These are phyloP conservation scores for Erodium trifolium DNA, from an alignment of 441 rosid genomes.

Conservation along the genomic window DNA sequence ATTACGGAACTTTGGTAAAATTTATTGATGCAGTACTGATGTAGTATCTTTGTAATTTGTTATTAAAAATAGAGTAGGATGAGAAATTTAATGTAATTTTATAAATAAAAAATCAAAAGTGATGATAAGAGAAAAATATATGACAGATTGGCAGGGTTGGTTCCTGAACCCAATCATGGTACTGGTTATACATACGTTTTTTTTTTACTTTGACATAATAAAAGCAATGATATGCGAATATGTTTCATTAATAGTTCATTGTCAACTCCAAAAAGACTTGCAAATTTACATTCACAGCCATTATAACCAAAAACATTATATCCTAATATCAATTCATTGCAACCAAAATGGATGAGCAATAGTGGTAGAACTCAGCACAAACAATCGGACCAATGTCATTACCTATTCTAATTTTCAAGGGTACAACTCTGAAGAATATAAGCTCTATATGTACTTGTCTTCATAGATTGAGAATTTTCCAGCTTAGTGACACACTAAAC, in stretches of 20 bases:
- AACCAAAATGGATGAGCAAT: too few relatives aligned
- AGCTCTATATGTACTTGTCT: neutral
- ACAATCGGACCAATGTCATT: too few relatives aligned
- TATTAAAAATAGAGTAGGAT: too few relatives aligned
- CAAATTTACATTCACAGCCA: neutral
- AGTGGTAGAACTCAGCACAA: neutral
- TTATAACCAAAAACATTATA: neutral
- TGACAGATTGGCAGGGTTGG: too few relatives aligned
- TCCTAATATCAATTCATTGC: neutral
- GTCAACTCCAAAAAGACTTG: neutral
- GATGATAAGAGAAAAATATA: too few relatives aligned
- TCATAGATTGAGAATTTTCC: neutral
- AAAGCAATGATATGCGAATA: neutral
- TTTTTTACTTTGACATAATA: neutral
- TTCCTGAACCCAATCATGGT: too few relatives aligned
- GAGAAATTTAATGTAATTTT: too few relatives aligned
- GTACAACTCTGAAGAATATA: neutral
- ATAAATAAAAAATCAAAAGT: too few relatives aligned
- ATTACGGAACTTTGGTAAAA: too few relatives aligned
- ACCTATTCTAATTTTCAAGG: neutral
- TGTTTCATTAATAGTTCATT: neutral
- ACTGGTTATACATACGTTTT: too few relatives aligned
- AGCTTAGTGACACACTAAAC: neutral
- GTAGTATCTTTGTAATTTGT: too few relatives aligned
- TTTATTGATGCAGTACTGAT: too few relatives aligned